phyloP scores from a whole-genome alignment of 164 flowering plant species.

The Cinnamomum micranthum region DNA sequence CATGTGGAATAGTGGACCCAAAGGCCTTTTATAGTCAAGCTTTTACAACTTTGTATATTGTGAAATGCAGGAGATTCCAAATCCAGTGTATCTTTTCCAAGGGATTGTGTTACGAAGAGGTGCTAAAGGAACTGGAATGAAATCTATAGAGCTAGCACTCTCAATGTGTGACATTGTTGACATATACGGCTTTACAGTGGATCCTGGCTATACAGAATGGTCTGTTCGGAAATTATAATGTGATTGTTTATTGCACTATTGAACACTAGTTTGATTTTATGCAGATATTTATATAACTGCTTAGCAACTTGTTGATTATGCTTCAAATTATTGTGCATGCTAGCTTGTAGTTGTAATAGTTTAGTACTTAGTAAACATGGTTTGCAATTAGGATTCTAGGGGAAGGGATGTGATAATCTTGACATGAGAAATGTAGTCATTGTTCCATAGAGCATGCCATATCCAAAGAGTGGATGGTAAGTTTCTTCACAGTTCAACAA shows the following conservation, averaged over 20 bases:
- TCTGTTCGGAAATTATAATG: conserved; percentile 25
- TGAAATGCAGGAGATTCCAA: conserved; percentile 65
- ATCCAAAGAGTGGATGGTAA: no score
- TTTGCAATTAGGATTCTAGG: no score
- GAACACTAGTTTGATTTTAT: neutral
- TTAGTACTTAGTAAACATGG: no score
- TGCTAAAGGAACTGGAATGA: conserved; percentile 99
- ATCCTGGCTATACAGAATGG: conserved; percentile 99
- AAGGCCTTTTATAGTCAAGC: neutral
- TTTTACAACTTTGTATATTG: neutral
- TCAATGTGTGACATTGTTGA: conserved; percentile 98
- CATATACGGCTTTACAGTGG: conserved; percentile 98
- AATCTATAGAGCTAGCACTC: conserved; percentile 92
- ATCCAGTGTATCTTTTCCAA: conserved; percentile 98
- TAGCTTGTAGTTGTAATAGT: no score
- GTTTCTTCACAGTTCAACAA: no score
- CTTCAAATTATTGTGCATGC: no score
- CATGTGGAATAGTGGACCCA: neutral
- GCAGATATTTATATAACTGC: neutral
- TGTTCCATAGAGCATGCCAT: no score
- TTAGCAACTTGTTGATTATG: neutral
- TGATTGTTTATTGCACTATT: neutral
- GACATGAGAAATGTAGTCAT: no score
- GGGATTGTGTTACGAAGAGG: conserved; percentile 97
- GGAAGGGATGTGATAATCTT: no score